Percentiles rank a stretch among this genome's conserved stretches.
These are phyloP conservation scores for Cystobasidium sp. DNA, from an alignment of 1,284 basidiomycete genomes.

Conservation along the genomic window DNA sequence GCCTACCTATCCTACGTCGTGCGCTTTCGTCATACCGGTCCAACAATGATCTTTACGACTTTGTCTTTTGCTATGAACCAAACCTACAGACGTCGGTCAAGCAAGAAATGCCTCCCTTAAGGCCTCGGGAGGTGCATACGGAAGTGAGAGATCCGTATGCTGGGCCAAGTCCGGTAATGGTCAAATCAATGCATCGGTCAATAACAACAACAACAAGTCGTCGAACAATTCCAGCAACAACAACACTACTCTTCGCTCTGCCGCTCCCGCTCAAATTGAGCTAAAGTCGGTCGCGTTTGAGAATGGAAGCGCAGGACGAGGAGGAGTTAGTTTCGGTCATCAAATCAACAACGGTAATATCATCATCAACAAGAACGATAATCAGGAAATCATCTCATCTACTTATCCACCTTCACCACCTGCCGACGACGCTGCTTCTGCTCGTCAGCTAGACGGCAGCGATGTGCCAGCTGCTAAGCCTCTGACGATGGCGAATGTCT, in stretches of 20 bases:
- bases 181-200: conserved; percentile 31
- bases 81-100: conserved; percentile 30
- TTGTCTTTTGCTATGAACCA: too few relatives aligned
- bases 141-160: conserved; percentile 43
- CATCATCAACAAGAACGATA: conserved; percentile 14
- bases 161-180: conserved; percentile 42
- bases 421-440: conserved; percentile 9
- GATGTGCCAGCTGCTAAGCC: conserved; percentile 20
- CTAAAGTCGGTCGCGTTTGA: background rate
- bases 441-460: conserved; percentile 1
- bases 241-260: conserved; percentile 20
- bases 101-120: conserved; percentile 42
- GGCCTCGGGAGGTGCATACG: conserved; percentile 40
- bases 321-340: conserved; percentile 15
- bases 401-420: conserved; percentile 42
- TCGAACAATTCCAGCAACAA: conserved; percentile 10
- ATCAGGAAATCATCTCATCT: background rate
- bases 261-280: conserved; percentile 9
- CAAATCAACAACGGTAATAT: conserved; percentile 1
- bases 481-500: conserved; percentile 41
- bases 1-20: too few relatives aligned
- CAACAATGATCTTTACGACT: too few relatives aligned
- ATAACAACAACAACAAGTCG: background rate
- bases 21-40: too few relatives aligned
- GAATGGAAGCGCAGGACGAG: background rate